phyloP scores from a whole-genome alignment of 2,329 filamentous ascomycete genomes.

The Rasamsonia emersonii region DNA sequence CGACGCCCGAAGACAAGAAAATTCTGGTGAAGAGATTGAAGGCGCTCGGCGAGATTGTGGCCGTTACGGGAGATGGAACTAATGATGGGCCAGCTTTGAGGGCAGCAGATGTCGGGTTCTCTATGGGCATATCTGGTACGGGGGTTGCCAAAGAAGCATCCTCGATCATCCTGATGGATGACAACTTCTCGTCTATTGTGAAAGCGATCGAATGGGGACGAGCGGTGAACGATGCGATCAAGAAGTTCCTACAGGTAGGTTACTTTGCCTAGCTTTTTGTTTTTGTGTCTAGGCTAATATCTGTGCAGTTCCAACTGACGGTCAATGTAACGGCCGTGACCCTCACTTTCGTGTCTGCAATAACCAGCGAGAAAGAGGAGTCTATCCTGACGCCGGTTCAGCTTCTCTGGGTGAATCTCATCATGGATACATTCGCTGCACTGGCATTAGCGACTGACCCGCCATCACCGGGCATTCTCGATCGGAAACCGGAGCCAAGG shows the following conservation, averaged over 20 bases:
- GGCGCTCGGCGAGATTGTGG: conserved; percentile 44
- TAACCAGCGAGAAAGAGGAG: conserved; percentile 46
- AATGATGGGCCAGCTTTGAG: conserved; percentile 53
- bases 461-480: conserved; percentile 48
- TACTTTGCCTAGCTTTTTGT: conserved; percentile 17
- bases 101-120: conserved; percentile 54
- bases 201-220: conserved; percentile 54
- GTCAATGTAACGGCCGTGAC: conserved; percentile 62
- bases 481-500: conserved; percentile 43
- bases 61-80: conserved; percentile 52
- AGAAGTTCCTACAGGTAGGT: conserved; percentile 50
- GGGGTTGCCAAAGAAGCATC: conserved; percentile 54
- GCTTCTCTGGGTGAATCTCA: conserved; percentile 60
- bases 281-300: conserved; percentile 3
- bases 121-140: conserved; percentile 53
- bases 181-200: conserved; percentile 51
- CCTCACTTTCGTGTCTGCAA: conserved; percentile 56
- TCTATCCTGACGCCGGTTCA: conserved; percentile 59
- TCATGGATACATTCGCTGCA: conserved; percentile 62
- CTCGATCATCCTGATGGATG: conserved; percentile 42
- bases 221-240: conserved; percentile 50
- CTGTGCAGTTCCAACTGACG: conserved; percentile 33
- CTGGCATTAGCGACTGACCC: conserved; percentile 58
- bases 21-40: conserved; percentile 49
- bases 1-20: conserved; percentile 51